phyloP scores from a whole-genome alignment of 1,284 basidiomycete species.

The Ceratobasidium papillatum region DNA sequence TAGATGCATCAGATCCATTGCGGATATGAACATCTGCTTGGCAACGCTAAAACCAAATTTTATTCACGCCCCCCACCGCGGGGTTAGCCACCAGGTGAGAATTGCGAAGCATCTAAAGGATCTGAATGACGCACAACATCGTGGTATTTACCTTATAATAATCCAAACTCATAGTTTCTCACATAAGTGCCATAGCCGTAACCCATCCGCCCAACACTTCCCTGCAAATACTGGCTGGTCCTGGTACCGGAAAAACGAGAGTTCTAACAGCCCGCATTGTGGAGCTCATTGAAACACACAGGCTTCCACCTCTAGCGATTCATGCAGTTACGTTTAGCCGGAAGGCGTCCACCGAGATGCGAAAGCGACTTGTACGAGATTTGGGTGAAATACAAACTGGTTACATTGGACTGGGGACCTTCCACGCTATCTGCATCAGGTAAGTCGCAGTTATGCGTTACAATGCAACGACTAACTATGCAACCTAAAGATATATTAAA shows the following conservation, averaged over 20 bases:
- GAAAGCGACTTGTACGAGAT: conserved; percentile 63
- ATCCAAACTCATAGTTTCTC: not conserved
- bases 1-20: too few relatives aligned
- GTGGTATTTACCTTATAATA: not conserved
- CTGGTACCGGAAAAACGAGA: conserved; percentile 54
- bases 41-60: too few relatives aligned
- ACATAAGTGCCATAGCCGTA: not conserved
- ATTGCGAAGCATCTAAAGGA: conserved; percentile 7
- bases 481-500: conserved; percentile 61
- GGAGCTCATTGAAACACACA: conserved; percentile 70
- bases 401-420: conserved; percentile 59
- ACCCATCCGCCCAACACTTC: not conserved
- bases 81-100: too few relatives aligned
- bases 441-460: conserved; percentile 47
- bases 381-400: not conserved
- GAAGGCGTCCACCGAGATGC: conserved; percentile 92
- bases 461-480: not conserved
- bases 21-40: too few relatives aligned
- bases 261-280: conserved; percentile 83
- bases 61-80: too few relatives aligned
- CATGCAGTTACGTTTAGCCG: conserved; percentile 87
- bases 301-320: conserved; percentile 67
- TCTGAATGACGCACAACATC: conserved; percentile 1
- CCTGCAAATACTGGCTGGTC: conserved; percentile 24
- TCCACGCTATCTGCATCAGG: conserved; percentile 80